These are phyloP conservation scores for Zymoseptoria passerinii DNA, from an alignment of 2,329 filamentous ascomycete genomes.

Conservation along the genomic window DNA sequence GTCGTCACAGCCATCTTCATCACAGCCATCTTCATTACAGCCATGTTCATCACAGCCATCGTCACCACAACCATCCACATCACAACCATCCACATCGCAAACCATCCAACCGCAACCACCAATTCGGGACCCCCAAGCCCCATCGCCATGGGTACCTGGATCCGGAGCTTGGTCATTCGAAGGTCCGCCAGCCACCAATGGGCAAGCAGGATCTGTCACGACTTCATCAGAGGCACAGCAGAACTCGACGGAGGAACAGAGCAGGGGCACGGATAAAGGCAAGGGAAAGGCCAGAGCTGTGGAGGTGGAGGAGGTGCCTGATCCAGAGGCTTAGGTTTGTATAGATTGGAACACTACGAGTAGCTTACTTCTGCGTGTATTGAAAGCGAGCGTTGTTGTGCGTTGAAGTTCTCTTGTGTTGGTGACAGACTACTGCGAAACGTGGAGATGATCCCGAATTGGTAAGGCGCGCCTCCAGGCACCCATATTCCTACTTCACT, in stretches of 20 bases:
- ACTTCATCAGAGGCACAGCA: background rate
- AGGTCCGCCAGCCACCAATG: conserved; percentile 1
- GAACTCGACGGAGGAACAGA: background rate
- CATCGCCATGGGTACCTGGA: background rate
- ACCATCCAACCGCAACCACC: background rate
- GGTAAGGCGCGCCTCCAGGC: background rate
- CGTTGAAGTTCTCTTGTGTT: background rate
- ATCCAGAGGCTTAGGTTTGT: conserved; percentile 17
- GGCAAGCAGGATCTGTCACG: background rate
- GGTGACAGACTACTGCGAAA: background rate
- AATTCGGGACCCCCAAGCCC: background rate
- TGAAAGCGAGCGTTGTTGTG: background rate
- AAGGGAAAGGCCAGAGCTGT: conserved; percentile 33
- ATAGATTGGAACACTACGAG: background rate
- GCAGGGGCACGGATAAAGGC: conserved; percentile 13
- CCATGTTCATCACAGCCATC: background rate
- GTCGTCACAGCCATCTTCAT: background rate
- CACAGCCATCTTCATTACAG: conserved; percentile 1
- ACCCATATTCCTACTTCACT: background rate
- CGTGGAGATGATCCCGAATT: background rate
- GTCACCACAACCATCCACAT: background rate
- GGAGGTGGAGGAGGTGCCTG: conserved; percentile 34
- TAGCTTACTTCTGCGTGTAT: background rate
- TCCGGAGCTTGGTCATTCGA: conserved; percentile 12
- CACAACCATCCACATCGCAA: conserved; percentile 1